Evolutionary conservation across 306 rosid species (phyloP), one percentile per base, ranked within the genome.

Genomic region (Cicer arietinum): DNA sequence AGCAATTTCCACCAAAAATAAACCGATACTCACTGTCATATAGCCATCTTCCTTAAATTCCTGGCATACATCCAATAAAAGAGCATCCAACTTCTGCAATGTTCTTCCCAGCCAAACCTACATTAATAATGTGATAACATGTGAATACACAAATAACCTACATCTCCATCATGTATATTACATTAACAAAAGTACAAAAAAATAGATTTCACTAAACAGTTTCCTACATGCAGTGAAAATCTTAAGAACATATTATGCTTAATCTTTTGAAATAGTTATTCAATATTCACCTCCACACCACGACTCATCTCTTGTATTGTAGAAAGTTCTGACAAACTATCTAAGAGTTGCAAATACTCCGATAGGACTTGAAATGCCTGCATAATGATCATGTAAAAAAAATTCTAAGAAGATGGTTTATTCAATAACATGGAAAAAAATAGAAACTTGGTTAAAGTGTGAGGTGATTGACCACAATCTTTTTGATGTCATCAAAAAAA

Each of bases 341-440:
- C 99, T 72, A 95, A 78, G 77, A 95, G 85, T 87, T 95, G 99
- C 85, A 92, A 83, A 82, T 89, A 95, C 85, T 95, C 99, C 7
- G 99, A 90, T 63, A 92, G 87, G 74, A 95, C 98, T 89, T 90
- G 99, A 80, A 95, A 95, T 64, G 99, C 99, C 99, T 95, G 88
- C 67, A 85, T 46, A 87, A 44, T 51, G 42, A 80, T 62, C 67
- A 76, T 41, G 67, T 47, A 73, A 82, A 59, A 48, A 56, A 48
- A 59, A 16, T 67, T 39, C 18, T 44, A 20, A 79, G 72, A 60
- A 74, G 50, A 60, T 58, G 71, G 77, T 51, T 54, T 78, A 58
- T 63, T 45, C 73, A 16, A 56, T 37, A 78, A 37, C 22, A 72
- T n/a, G 50, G 45, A 44, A 53, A 61, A 72, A 62, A 25, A 46